Percentiles rank a stretch among this genome's conserved stretches.
Evolutionary conservation across 73 alveolate genomes (phyloP).

Genomic region (Uronychia setigera): DNA sequence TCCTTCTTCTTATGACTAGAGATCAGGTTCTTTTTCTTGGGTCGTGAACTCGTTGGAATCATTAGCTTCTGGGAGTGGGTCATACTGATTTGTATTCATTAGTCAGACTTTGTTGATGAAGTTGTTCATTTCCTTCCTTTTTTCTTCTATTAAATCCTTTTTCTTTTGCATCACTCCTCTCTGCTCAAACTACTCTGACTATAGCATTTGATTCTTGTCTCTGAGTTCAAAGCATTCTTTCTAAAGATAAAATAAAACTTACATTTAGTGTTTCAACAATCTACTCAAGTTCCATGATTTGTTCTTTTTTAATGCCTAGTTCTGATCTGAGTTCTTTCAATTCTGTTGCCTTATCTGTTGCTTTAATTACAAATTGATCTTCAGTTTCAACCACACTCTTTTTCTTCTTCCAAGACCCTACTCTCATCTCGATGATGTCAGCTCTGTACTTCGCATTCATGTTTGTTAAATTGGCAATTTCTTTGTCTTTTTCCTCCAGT

Average conservation of each 20-base stretch:
- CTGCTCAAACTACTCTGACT: neutral
- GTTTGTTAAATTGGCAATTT: neutral
- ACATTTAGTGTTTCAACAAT: neutral
- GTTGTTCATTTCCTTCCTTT: neutral
- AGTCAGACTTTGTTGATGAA: neutral
- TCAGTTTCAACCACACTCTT: neutral
- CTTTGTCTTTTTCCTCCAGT: neutral
- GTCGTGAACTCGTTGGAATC: no score
- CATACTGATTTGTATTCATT: no score
- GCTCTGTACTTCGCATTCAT: neutral
- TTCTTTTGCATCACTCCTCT: neutral
- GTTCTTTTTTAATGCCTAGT: neutral
- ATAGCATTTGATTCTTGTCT: neutral
- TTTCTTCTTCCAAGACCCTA: neutral
- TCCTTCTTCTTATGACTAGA: no score
- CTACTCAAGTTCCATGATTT: neutral
- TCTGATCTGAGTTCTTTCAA: neutral
- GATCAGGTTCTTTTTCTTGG: no score
- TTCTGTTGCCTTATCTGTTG: neutral
- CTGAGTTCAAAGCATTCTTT: neutral
- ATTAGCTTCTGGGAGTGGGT: no score
- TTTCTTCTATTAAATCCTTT: neutral
- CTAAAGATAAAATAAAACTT: no score
- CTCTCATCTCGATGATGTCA: neutral
- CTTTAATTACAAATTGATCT: neutral